A percentile compares a stretch with the other conserved stretches of the same genome.
These are phyloP conservation scores for Remersonia thermophila DNA, from an alignment of 2,329 filamentous ascomycete species.

Conservation along the genomic window DNA sequence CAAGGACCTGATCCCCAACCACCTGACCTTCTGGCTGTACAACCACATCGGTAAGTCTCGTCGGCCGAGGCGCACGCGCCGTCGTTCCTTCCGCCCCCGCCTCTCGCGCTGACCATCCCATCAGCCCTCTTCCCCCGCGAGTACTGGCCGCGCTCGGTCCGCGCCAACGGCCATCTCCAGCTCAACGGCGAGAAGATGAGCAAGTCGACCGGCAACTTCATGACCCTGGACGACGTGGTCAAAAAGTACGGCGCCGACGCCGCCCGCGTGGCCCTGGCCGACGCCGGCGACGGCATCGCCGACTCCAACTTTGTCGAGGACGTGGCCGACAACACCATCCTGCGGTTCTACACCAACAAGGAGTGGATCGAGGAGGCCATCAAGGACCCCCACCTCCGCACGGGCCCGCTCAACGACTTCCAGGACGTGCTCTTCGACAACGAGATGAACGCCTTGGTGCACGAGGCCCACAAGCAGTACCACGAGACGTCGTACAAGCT, in stretches of 20 bases:
- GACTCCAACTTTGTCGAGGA: conserved; percentile 97
- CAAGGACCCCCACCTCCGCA: conserved; percentile 58
- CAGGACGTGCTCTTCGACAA: conserved; percentile 87
- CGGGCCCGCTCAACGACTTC: conserved; percentile 63
- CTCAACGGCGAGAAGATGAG: conserved; percentile 98
- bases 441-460: conserved; percentile 76
- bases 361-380: conserved; percentile 87
- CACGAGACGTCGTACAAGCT: conserved; percentile 69
- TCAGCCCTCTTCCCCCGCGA: conserved; percentile 71
- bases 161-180: conserved; percentile 85
- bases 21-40: conserved; percentile 92
- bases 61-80: too few species aligned
- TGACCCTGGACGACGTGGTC: conserved; percentile 76
- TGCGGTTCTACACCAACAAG: conserved; percentile 64
- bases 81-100: neutral
- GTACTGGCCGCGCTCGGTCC: conserved; percentile 79
- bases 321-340: conserved; percentile 82
- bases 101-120: neutral
- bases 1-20: conserved; percentile 88
- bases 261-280: conserved; percentile 74
- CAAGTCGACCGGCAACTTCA: conserved; percentile 94
- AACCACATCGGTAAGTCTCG: too few species aligned
- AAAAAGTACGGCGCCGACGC: conserved; percentile 93
- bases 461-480: conserved; percentile 69
- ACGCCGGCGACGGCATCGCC: conserved; percentile 85